A percentile compares a stretch with the other conserved stretches of the same genome.
Conservation (phyloP, 345 rosid species). For the Jatropha curcas region DNA sequence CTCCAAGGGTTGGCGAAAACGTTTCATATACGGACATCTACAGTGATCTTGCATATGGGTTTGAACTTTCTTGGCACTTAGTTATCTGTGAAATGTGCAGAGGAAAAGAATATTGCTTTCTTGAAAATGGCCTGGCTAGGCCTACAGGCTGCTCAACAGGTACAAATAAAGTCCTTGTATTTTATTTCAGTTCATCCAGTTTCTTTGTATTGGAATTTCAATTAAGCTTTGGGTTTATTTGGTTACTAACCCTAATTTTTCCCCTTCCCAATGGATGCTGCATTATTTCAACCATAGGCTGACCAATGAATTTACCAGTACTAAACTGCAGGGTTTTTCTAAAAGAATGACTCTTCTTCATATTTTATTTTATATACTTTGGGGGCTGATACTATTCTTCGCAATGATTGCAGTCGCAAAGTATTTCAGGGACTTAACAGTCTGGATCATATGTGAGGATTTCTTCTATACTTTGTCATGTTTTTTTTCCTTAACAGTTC, state of each 20-base stretch:
- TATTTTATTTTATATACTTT: not conserved
- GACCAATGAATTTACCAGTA: too few relatives aligned
- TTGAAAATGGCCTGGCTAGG: not conserved
- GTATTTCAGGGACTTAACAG: not conserved
- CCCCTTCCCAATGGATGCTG: not conserved
- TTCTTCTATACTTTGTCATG: not conserved
- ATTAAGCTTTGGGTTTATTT: not conserved
- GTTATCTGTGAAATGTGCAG: not conserved
- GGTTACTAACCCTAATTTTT: too few relatives aligned
- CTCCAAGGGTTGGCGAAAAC: not conserved
- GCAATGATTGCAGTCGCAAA: not conserved
- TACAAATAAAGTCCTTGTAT: too few relatives aligned
- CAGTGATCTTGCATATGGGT: not conserved
- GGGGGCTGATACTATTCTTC: conserved; percentile 1
- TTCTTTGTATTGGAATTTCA: too few relatives aligned
- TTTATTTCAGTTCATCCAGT: too few relatives aligned
- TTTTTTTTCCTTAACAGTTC: not conserved
- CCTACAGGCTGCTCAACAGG: not conserved
- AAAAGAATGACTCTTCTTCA: not conserved
- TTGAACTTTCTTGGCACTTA: not conserved
- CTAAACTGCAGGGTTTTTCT: too few relatives aligned
- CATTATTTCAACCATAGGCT: too few relatives aligned
- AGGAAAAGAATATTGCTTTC: not conserved
- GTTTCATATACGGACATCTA: not conserved
- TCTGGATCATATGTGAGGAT: not conserved